Conservation (phyloP, 2,329 filamentous ascomycete species). For the Apiospora saccharicola region DNA sequence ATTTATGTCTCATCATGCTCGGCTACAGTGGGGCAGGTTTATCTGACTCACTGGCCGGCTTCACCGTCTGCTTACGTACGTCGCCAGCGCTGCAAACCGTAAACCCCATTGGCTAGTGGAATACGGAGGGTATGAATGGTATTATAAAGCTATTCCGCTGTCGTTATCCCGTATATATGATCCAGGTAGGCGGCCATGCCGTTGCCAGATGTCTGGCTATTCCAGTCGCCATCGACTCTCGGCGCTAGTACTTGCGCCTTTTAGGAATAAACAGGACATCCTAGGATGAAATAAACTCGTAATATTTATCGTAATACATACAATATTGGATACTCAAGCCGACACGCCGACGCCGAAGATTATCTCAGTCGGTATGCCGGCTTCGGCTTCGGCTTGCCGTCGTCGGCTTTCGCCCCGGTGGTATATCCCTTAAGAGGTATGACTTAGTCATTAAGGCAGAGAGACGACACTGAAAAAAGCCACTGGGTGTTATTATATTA, state of each 20-base stretch:
- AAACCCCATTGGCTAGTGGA: too few species aligned
- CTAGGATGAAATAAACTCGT: too few species aligned
- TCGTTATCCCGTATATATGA: too few species aligned
- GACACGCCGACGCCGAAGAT: background rate
- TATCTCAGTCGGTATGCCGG: background rate
- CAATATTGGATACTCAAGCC: background rate
- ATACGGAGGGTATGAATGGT: too few species aligned
- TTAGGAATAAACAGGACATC: too few species aligned
- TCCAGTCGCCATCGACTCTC: too few species aligned
- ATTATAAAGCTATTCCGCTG: too few species aligned
- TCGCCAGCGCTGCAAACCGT: too few species aligned
- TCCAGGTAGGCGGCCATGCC: too few species aligned
- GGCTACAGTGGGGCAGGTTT: background rate
- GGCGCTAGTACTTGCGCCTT: too few species aligned
- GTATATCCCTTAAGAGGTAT: background rate
- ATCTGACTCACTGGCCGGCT: background rate
- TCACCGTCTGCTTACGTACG: background rate
- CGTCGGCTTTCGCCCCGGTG: background rate
- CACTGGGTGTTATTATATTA: background rate
- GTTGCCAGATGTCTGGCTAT: too few species aligned
- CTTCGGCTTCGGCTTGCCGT: slow-evolving; percentile 1
- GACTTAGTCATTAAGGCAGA: background rate
- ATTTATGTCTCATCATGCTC: background rate
- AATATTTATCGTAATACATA: background rate
- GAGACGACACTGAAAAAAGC: background rate